Percentiles rank a stretch among this genome's conserved stretches.
Conservation (phyloP, 2,329 filamentous ascomycete genomes). For the Balansia obtecta region DNA sequence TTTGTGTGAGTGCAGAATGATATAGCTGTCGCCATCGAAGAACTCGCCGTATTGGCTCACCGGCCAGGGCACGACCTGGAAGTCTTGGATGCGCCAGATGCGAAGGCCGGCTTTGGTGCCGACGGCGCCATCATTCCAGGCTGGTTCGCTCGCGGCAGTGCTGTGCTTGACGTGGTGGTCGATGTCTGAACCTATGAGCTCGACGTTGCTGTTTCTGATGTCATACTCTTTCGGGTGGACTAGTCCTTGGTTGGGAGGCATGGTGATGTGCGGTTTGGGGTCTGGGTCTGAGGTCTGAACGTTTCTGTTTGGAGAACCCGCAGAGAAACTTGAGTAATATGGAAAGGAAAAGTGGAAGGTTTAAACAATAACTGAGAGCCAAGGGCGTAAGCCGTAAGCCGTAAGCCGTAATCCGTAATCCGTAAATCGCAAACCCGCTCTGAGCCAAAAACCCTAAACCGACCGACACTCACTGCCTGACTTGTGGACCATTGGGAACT, state of each 20-base stretch:
- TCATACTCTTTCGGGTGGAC: slow-evolving; percentile 53
- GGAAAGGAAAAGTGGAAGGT: too few species aligned
- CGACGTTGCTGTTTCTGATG: slow-evolving; percentile 56
- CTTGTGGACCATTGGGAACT: too few species aligned
- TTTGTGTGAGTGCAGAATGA: slow-evolving; percentile 48
- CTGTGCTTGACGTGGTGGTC: slow-evolving; percentile 58
- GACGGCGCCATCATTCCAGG: slow-evolving; percentile 49
- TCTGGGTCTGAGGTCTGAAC: too few species aligned
- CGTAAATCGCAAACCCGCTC: too few species aligned
- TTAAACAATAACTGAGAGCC: too few species aligned
- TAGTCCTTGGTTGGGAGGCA: slow-evolving; percentile 50
- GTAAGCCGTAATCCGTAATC: too few species aligned
- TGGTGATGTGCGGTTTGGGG: slow-evolving; percentile 17
- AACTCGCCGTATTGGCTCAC: slow-evolving; percentile 45
- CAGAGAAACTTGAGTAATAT: too few species aligned
- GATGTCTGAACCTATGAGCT: slow-evolving; percentile 49
- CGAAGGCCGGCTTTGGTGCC: slow-evolving; percentile 40
- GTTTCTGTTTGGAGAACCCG: too few species aligned
- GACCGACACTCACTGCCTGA: too few species aligned
- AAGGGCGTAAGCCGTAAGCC: too few species aligned
- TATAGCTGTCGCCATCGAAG: slow-evolving; percentile 57
- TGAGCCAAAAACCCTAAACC: too few species aligned
- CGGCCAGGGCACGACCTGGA: slow-evolving; percentile 51
- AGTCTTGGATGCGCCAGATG: slow-evolving; percentile 57
- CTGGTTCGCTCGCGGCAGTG: slow-evolving; percentile 51